These are phyloP conservation scores for Hortiboletus rubellus DNA, from an alignment of 1,284 basidiomycete genomes.

Conservation along the genomic window DNA sequence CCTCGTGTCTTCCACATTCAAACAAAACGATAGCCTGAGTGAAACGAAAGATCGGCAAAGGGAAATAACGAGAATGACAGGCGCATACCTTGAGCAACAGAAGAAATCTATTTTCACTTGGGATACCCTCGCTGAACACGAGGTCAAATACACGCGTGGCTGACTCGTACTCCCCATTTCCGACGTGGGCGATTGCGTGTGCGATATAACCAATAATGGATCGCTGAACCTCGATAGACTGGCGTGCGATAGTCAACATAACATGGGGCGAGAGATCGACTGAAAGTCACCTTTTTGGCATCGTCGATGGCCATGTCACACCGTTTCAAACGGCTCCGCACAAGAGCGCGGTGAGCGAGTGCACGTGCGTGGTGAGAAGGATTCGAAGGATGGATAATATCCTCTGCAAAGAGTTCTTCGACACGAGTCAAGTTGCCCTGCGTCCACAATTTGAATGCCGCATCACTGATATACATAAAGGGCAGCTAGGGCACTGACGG, in stretches of 20 bases:
- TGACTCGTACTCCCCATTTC: too few relatives aligned
- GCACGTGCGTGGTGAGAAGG: background rate
- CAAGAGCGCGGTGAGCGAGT: background rate
- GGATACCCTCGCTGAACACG: too few relatives aligned
- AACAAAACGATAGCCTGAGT: too few relatives aligned
- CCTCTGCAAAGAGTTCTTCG: slow-evolving; percentile 1
- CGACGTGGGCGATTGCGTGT: too few relatives aligned
- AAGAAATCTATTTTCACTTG: background rate
- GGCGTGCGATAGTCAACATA: background rate
- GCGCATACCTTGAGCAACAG: slow-evolving; percentile 7
- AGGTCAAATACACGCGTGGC: too few relatives aligned
- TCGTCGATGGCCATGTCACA: background rate
- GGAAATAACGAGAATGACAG: background rate
- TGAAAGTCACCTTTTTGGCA: background rate
- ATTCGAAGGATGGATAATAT: background rate
- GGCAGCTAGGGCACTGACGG: background rate
- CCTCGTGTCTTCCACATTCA: too few relatives aligned
- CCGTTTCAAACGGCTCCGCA: background rate
- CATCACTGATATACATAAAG: background rate
- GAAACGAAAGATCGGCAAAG: background rate
- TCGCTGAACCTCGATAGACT: background rate
- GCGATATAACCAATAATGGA: background rate
- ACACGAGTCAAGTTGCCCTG: too few relatives aligned
- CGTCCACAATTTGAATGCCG: background rate
- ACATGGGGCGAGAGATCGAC: background rate